Evolutionary conservation across 2,329 filamentous ascomycete species (phyloP).

Genomic region (Rhexocercosporidium sp.): DNA sequence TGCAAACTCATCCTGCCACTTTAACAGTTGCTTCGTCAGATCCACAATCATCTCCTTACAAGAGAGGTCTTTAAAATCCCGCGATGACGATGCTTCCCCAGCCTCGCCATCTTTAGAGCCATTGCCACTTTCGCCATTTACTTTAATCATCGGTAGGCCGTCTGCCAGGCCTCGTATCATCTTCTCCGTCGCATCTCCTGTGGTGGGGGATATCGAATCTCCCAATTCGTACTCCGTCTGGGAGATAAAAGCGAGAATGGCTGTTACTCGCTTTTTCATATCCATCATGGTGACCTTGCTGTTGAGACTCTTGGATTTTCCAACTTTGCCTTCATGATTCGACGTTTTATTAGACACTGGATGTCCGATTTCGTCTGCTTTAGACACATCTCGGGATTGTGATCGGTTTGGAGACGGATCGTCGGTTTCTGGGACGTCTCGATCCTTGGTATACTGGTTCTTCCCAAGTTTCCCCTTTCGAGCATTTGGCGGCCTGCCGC

Average conservation of each 20-base stretch:
- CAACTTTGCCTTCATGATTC: conserved; percentile 43
- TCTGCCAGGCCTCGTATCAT: conserved; percentile 43
- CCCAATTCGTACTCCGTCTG: conserved; percentile 86
- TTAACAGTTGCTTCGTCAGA: conserved; percentile 46
- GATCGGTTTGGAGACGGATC: conserved; percentile 60
- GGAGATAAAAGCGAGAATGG: conserved; percentile 88
- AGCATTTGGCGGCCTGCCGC: conserved; percentile 64
- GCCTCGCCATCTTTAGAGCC: conserved; percentile 42
- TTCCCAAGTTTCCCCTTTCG: conserved; percentile 71
- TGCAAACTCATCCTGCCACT: conserved; percentile 44
- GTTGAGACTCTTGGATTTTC: conserved; percentile 43
- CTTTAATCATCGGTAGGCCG: conserved; percentile 42
- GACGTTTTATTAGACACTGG: conserved; percentile 46
- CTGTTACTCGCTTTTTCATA: conserved; percentile 82
- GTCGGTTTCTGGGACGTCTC: conserved; percentile 57
- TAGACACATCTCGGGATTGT: conserved; percentile 51
- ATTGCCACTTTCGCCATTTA: conserved; percentile 44
- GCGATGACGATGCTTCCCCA: conserved; percentile 38
- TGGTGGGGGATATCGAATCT: conserved; percentile 53
- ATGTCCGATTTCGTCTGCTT: conserved; percentile 55
- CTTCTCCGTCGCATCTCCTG: conserved; percentile 45
- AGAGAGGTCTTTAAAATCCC: conserved; percentile 75
- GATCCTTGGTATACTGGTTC: conserved; percentile 83
- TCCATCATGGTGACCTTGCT: conserved; percentile 82
- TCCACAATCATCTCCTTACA: conserved; percentile 48